Evolutionary conservation across 2,329 filamentous ascomycete species (phyloP).

Genomic region (Furcasterigmium furcatum): DNA sequence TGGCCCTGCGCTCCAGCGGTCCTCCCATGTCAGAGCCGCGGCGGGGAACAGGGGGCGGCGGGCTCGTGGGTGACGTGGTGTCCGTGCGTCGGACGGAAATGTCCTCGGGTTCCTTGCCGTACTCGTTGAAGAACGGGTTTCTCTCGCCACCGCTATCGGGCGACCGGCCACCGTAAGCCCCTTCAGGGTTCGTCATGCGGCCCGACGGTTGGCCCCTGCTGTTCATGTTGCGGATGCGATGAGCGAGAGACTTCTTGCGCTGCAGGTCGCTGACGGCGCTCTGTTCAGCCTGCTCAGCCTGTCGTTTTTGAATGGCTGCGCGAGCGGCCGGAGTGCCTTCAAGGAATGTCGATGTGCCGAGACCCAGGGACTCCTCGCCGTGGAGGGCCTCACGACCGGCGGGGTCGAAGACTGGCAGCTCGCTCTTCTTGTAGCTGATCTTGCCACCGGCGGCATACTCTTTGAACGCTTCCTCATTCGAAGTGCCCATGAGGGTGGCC

Average conservation of each 20-base stretch:
- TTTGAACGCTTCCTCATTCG: constrained; percentile 78
- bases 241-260: constrained; percentile 92
- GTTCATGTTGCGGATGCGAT: constrained; percentile 84
- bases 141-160: constrained; percentile 43
- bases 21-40: constrained; percentile 28
- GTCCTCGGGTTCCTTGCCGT: constrained; percentile 53
- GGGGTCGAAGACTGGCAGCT: constrained; percentile 63
- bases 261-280: constrained; percentile 58
- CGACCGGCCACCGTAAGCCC: constrained; percentile 35
- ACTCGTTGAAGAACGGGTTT: constrained; percentile 86
- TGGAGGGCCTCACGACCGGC: constrained; percentile 69
- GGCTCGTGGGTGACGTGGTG: constrained; percentile 51
- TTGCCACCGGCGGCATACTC: constrained; percentile 62
- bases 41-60: constrained; percentile 40
- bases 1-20: constrained; percentile 61
- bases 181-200: constrained; percentile 56
- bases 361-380: constrained; percentile 75
- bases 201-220: constrained; percentile 58
- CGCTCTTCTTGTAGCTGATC: constrained; percentile 26
- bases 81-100: constrained; percentile 40
- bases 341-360: constrained; percentile 93
- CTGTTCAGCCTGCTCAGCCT: constrained; percentile 65
- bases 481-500: constrained; percentile 78
- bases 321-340: constrained; percentile 88
- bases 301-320: constrained; percentile 71